A percentile compares a stretch with the other conserved stretches of the same genome.
phyloP scores from a whole-genome alignment of 164 flowering plant species.

The Vitis rotundifolia region DNA sequence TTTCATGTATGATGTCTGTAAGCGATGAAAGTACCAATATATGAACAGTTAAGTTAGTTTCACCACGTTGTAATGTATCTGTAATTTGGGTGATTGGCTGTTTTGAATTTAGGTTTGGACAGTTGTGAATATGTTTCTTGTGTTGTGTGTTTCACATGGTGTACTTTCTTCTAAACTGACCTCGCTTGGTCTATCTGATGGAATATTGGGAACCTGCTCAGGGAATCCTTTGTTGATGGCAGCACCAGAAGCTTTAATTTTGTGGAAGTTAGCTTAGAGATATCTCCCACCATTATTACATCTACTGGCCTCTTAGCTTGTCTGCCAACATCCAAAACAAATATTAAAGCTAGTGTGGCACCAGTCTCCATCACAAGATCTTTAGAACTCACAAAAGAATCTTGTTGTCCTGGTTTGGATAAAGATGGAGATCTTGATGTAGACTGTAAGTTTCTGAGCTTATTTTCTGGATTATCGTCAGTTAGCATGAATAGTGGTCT shows the following conservation, averaged over 20 bases:
- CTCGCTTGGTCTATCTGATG: neutral
- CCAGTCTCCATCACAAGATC: conserved; percentile 16
- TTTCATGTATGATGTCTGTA: too few relatives aligned
- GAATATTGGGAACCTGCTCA: neutral
- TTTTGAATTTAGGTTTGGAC: too few relatives aligned
- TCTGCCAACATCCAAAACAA: conserved; percentile 12
- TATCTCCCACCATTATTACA: conserved; percentile 7
- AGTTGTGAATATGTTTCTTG: too few relatives aligned
- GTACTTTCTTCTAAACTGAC: too few relatives aligned
- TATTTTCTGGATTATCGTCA: conserved; percentile 36
- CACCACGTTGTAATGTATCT: too few relatives aligned
- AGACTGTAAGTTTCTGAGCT: conserved; percentile 19
- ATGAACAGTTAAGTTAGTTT: too few relatives aligned
- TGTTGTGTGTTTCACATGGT: too few relatives aligned
- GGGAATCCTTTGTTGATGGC: neutral
- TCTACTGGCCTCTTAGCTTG: neutral
- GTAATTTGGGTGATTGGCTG: too few relatives aligned
- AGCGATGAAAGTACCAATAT: too few relatives aligned
- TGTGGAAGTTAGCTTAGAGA: conserved; percentile 15
- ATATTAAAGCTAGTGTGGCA: conserved; percentile 11
- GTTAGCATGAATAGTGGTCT: conserved; percentile 13
- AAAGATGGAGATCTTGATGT: conserved; percentile 26
- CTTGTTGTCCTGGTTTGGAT: conserved; percentile 14
- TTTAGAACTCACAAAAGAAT: conserved; percentile 20
- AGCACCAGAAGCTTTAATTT: neutral